phyloP scores from a whole-genome alignment of 1,284 basidiomycete genomes.

The Rhodotorula sp. region DNA sequence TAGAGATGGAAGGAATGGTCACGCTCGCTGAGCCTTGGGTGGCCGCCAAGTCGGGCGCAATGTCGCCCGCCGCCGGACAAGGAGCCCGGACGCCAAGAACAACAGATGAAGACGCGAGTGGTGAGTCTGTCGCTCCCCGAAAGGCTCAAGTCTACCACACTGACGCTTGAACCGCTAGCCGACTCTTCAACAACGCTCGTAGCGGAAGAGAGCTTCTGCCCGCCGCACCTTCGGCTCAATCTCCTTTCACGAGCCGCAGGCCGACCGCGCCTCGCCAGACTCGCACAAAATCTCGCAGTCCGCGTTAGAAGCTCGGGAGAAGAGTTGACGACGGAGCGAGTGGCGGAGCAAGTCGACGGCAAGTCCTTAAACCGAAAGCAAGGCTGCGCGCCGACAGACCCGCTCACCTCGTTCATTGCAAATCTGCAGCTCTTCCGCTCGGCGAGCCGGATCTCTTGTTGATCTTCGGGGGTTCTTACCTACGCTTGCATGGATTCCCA shows the following conservation, averaged over 20 bases:
- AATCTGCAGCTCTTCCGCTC: slow-evolving; percentile 20
- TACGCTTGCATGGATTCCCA: slow-evolving; percentile 42
- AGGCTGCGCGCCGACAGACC: too few relatives aligned
- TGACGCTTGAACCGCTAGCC: neutral
- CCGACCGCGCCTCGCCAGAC: slow-evolving; percentile 15
- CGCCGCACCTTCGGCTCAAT: slow-evolving; percentile 6
- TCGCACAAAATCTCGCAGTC: slow-evolving; percentile 14
- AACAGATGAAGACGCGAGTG: slow-evolving; percentile 6
- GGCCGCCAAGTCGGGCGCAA: neutral
- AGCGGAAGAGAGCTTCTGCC: neutral
- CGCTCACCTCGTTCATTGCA: neutral
- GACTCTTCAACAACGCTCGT: slow-evolving; percentile 15
- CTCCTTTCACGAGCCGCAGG: slow-evolving; percentile 31
- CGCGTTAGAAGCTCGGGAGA: neutral
- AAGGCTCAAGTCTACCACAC: neutral
- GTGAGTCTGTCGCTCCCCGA: neutral
- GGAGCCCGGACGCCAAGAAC: neutral
- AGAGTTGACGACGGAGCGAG: slow-evolving; percentile 1
- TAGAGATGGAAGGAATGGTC: neutral
- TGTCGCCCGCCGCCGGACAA: neutral
- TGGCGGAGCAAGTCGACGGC: slow-evolving; percentile 30
- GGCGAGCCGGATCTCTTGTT: slow-evolving; percentile 42
- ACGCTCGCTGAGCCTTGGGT: neutral
- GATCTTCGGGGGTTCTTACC: slow-evolving; percentile 42
- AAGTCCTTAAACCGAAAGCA: neutral